These are phyloP conservation scores for Diaporthe sp. DNA, from an alignment of 2,329 filamentous ascomycete genomes.

Conservation along the genomic window DNA sequence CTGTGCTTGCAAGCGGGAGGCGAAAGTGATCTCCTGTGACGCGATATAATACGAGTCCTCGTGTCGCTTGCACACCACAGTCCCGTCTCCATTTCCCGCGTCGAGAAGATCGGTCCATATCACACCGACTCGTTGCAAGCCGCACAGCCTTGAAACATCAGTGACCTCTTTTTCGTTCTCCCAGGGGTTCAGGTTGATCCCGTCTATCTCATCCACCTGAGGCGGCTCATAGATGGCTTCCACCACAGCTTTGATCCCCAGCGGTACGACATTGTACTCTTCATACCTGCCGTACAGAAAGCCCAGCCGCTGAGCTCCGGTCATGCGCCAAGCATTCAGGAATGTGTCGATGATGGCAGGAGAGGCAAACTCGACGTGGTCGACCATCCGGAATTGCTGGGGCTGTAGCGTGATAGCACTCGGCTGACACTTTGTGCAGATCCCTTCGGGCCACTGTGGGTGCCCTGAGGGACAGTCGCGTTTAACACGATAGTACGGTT, in stretches of 20 bases:
- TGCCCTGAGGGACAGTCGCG: conserved; percentile 93
- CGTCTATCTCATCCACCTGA: conserved; percentile 89
- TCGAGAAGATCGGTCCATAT: conserved; percentile 95
- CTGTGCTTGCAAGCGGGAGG: conserved; percentile 87
- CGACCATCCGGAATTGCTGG: conserved; percentile 95
- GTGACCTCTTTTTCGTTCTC: conserved; percentile 86
- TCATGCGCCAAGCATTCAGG: conserved; percentile 91
- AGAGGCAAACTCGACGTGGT: conserved; percentile 96
- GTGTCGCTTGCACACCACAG: conserved; percentile 94
- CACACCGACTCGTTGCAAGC: conserved; percentile 88
- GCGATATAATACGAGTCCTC: conserved; percentile 95
- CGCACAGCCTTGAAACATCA: conserved; percentile 83
- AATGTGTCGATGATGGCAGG: conserved; percentile 88
- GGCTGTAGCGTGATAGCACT: conserved; percentile 96
- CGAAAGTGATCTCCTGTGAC: conserved; percentile 91
- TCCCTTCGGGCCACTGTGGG: conserved; percentile 92
- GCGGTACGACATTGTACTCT: conserved; percentile 91
- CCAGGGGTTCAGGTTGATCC: conserved; percentile 87
- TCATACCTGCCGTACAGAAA: conserved; percentile 92
- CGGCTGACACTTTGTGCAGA: conserved; percentile 98
- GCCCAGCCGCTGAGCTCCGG: conserved; percentile 85
- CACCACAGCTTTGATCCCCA: conserved; percentile 94
- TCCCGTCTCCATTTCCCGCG: conserved; percentile 83
- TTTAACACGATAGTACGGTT: conserved; percentile 92
- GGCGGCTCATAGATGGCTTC: conserved; percentile 98